phyloP scores from a whole-genome alignment of 768 basidiomycete species.

The Leccinellum rugosiceps region DNA sequence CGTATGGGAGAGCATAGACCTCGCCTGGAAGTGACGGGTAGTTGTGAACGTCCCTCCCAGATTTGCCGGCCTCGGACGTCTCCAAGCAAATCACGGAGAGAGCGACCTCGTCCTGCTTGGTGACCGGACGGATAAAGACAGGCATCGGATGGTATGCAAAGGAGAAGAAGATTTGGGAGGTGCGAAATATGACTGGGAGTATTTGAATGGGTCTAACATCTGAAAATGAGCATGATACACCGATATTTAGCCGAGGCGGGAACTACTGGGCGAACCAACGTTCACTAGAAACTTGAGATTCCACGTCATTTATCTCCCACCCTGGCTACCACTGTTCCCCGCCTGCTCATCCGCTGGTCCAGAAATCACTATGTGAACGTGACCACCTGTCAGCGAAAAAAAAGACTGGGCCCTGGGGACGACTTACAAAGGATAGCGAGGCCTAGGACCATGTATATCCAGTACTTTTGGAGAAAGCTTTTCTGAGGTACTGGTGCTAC shows the following conservation, averaged over 20 bases:
- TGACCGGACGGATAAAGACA: constrained; percentile 53
- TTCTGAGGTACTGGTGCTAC: constrained; percentile 64
- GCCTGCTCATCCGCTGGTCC: constrained; percentile 30
- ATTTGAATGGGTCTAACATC: constrained; percentile 1
- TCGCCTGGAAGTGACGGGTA: constrained; percentile 65
- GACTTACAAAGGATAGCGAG: constrained; percentile 58
- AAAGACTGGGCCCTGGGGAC: not conserved
- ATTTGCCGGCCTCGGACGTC: constrained; percentile 67
- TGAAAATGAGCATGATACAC: constrained; percentile 15
- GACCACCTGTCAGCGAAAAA: not conserved
- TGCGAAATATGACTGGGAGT: not conserved
- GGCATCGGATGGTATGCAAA: constrained; percentile 25
- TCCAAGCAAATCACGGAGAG: constrained; percentile 73
- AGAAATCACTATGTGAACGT: constrained; percentile 22
- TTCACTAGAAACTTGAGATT: not conserved
- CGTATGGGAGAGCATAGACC: constrained; percentile 73
- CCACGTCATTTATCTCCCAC: constrained; percentile 21
- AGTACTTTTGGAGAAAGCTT: constrained; percentile 84
- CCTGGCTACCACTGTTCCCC: constrained; percentile 17
- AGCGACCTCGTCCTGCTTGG: constrained; percentile 48
- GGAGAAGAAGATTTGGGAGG: not conserved
- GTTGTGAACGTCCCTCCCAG: constrained; percentile 60
- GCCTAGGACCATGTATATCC: constrained; percentile 72
- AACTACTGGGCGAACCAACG: constrained; percentile 2
- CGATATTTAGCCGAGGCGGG: constrained; percentile 15